Evolutionary conservation across 345 rosid genomes (phyloP), one percentile per base, ranked within the genome.

Genomic region (Clausena lansium): DNA sequence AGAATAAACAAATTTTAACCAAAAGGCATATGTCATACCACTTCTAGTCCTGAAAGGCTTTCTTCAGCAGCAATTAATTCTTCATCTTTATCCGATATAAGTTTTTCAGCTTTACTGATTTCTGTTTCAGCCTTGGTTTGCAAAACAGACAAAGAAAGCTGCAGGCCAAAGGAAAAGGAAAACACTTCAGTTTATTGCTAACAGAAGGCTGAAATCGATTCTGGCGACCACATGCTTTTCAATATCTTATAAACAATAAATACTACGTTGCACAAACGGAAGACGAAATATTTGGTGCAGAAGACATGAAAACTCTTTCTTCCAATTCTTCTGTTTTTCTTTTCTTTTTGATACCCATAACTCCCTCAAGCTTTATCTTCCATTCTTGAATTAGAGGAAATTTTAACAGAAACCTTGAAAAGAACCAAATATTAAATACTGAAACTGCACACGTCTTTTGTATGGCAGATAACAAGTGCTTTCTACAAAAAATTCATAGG

Each of bases 51-150:
- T 27, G 91, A 86, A 47, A 94, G 90, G 87, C 86, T 88, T 81
- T 89, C 98, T 82, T 92, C 98, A 62, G 92, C 95, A 81, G 88
- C 93, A 81, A 70, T 87, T 71, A 92, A 72, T 82, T 94, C 98
- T 66, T 86, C 88, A 85, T 89, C 95, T 77, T 96, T 92, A 78
- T 90, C 90, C 25, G 84, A 84, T 75, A 94, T 71, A 74, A 90
- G 88, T 73, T 89, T 85, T 77, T 90, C 93, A 62, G 91, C 98
- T 78, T 88, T 94, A 69, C 77, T 69, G 55, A 92, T 92, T 83
- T 92, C 97, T 79, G 83, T 85, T 83, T 90, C 97, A 73, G 94
- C 97, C 82, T 84, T 78, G 62, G 68, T 85, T 90, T 91, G 97
- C 87, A 96, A 81, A 86, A 76, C 76, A 67, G 88, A 86, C 68